Conservation (phyloP, 257 asterid species). For the Nicotiana tabacum region DNA sequence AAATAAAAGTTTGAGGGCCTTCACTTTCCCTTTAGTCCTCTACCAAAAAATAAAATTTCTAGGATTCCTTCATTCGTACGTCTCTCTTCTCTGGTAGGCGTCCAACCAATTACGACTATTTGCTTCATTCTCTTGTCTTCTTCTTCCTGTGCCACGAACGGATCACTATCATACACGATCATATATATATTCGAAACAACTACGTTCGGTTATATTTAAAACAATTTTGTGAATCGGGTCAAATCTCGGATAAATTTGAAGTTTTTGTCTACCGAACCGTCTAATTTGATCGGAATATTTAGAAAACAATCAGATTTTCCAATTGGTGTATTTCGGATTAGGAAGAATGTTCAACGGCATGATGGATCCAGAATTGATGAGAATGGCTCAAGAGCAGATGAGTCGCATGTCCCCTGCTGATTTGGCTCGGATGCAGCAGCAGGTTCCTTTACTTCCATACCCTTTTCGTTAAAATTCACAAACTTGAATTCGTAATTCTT, state of each 20-base stretch:
- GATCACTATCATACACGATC: background rate
- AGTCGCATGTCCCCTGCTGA: conserved; percentile 97
- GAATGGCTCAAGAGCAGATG: conserved; percentile 99
- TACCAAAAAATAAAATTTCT: background rate
- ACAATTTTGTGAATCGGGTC: background rate
- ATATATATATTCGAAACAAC: too few relatives aligned
- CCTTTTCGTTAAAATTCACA: background rate
- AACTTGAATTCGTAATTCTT: background rate
- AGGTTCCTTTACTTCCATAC: conserved; percentile 35
- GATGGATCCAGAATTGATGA: conserved; percentile 94
- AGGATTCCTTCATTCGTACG: background rate
- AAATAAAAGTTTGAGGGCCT: background rate
- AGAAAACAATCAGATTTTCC: background rate
- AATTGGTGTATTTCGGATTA: background rate
- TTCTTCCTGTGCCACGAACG: background rate
- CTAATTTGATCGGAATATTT: background rate
- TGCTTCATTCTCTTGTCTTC: background rate
- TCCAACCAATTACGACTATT: background rate
- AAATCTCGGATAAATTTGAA: background rate
- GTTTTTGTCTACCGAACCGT: background rate
- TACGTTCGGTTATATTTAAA: background rate
- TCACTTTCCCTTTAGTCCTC: background rate
- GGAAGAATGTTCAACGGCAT: conserved; percentile 64
- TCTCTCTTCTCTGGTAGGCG: background rate
- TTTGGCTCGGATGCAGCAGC: conserved; percentile 87